phyloP scores from a whole-genome alignment of 1,284 basidiomycete species.

The Ceratobasidium sp. region DNA sequence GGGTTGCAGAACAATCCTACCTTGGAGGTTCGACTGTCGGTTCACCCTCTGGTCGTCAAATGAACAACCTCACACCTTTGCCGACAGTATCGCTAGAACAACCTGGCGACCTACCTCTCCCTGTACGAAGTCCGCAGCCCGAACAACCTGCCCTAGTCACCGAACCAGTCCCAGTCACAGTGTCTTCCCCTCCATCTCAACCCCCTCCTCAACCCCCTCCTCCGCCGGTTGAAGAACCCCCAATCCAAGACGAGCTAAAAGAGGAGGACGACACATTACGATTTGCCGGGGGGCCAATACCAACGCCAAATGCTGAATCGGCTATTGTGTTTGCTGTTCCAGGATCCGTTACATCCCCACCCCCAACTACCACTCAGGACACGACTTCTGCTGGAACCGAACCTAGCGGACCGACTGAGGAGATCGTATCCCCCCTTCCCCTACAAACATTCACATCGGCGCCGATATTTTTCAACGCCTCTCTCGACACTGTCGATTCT shows the following conservation, averaged over 20 bases:
- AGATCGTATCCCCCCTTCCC: not conserved
- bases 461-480: constrained; percentile 8
- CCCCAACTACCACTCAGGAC: not conserved
- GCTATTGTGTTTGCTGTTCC: constrained; percentile 16
- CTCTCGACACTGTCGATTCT: not conserved
- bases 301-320: constrained; percentile 27
- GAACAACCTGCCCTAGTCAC: constrained; percentile 6
- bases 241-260: not conserved
- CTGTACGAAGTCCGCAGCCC: not conserved
- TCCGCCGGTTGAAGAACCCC: constrained; percentile 45
- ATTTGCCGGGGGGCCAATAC: constrained; percentile 31
- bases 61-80: constrained; percentile 7
- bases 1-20: not conserved
- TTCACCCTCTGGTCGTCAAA: constrained; percentile 14
- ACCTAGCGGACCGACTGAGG: not conserved
- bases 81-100: constrained; percentile 9
- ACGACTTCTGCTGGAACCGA: not conserved
- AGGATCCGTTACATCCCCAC: constrained; percentile 17
- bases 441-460: constrained; percentile 31
- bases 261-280: constrained; percentile 13
- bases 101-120: not conserved
- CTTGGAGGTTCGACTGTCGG: not conserved
- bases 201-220: constrained; percentile 51
- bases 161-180: constrained; percentile 12
- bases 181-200: constrained; percentile 49